Evolutionary conservation across 225 moss, liverwort and hornwort species (phyloP), one percentile per base, ranked within the genome.

Genomic region (Pseudisothecium myosuroides): DNA sequence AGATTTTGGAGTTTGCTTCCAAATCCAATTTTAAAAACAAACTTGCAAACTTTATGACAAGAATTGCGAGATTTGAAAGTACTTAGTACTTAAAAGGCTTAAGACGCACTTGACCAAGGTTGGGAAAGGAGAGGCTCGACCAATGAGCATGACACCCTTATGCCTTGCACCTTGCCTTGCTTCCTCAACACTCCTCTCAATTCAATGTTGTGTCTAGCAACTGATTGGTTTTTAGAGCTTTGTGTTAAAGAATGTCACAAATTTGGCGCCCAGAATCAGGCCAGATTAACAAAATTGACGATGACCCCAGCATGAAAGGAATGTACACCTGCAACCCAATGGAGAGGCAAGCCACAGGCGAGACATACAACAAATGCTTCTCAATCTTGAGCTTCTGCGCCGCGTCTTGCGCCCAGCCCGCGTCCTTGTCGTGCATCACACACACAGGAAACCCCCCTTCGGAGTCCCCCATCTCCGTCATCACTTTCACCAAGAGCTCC

Each of bases 311-410:
- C 49, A 66, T 27, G 66, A 23, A 36, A 65, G 37, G n/a, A 83
- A 28, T 20, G 12, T 15, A 5, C 11, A 92, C 94, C 94, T 94
- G 94, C 27, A 87, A 61, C 36, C 71, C 37, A 41, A 91, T n/a
- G 73, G 91, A 65, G 58, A 94, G 87, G 36, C 65, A 61, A 66
- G 61, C 32, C 60, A 43, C 77, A 54, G 88, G 79, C 65, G 92
- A 94, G 56, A 85, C 84, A 45, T 63, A 90, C 55, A 94, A 14
- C 60, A 94, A 41, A 77, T 94, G 94, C 82, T 91, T 92, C 87
- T 88, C 91, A 77, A 94, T 91, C 49, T 82, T 84, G 47, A 92
- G 90, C 80, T 62, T 31, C 68, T 88, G 90, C 17, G 92, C 91
- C 29, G 91, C 92, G 62, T 85, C 86, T 62, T 92, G 91, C 21